These are phyloP conservation scores for Avena eriantha DNA, from an alignment of 176 grass and related monocot genomes.

Conservation along the genomic window DNA sequence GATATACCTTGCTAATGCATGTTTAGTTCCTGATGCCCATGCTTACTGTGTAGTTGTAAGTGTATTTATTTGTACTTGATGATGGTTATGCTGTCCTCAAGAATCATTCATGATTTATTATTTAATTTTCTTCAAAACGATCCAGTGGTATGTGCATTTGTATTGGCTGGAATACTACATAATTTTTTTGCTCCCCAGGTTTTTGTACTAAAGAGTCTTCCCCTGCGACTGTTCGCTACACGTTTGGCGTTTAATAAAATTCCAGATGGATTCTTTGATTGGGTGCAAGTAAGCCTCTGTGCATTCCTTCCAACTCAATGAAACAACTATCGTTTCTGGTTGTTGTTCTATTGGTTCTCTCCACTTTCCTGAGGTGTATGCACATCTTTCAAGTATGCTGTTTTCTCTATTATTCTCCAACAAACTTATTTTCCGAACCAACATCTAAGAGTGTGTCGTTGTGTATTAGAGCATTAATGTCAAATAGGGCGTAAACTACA, in stretches of 20 bases:
- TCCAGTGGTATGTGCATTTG: background rate
- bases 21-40: slow-evolving; percentile 28
- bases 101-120: slow-evolving; percentile 12
- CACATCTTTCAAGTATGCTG: background rate
- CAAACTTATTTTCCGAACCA: background rate
- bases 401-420: slow-evolving; percentile 5
- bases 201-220: slow-evolving; percentile 77
- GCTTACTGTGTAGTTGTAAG: background rate
- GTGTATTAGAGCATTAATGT: background rate
- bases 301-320: background rate
- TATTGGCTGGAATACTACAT: slow-evolving; percentile 15
- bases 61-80: slow-evolving; percentile 3
- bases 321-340: slow-evolving; percentile 3
- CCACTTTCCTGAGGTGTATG: background rate
- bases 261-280: slow-evolving; percentile 67
- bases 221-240: slow-evolving; percentile 67
- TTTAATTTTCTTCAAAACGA: background rate
- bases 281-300: slow-evolving; percentile 68
- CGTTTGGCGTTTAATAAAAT: slow-evolving; percentile 61
- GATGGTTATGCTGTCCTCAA: slow-evolving; percentile 1
- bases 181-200: slow-evolving; percentile 47
- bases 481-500: background rate
- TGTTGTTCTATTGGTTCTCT: slow-evolving; percentile 30
- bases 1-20: background rate
- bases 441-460: background rate